Percentiles rank a stretch among this genome's conserved stretches.
Evolutionary conservation across 257 asterid species (phyloP).

Genomic region (Vinca minor): DNA sequence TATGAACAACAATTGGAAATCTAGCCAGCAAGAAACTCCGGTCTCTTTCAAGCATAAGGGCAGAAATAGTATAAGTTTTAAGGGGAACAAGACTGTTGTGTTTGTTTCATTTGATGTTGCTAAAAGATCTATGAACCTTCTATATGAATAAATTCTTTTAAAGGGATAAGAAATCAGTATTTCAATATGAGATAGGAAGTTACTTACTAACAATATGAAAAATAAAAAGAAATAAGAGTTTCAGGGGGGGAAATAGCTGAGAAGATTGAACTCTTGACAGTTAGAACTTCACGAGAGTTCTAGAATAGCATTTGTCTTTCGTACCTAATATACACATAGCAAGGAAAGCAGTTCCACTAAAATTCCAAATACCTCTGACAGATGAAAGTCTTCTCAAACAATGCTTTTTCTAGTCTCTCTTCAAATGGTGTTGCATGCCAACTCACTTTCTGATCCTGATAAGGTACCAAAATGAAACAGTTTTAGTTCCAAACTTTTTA

Average conservation of each 20-base stretch:
- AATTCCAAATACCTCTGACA: constrained; percentile 51
- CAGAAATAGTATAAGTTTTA: background rate
- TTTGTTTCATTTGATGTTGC: background rate
- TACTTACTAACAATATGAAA: no score
- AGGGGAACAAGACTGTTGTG: background rate
- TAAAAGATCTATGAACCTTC: background rate
- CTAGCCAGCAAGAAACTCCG: background rate
- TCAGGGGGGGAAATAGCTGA: no score
- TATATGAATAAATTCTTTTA: background rate
- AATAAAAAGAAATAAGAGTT: no score
- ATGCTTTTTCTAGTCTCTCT: constrained; percentile 92
- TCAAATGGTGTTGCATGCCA: constrained; percentile 97
- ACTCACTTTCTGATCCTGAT: constrained; percentile 62
- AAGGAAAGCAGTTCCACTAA: background rate
- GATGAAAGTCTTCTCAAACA: constrained; percentile 61
- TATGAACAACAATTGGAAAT: no score
- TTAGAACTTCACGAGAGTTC: background rate
- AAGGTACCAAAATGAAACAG: background rate
- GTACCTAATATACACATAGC: background rate
- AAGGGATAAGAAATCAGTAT: background rate
- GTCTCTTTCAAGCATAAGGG: background rate
- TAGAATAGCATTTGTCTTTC: background rate
- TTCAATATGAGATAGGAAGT: background rate
- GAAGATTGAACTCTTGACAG: no score
- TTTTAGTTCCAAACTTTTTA: background rate